Evolutionary conservation across 805 yeast genomes (phyloP).

Genomic region (Sungouiella thailandica): DNA sequence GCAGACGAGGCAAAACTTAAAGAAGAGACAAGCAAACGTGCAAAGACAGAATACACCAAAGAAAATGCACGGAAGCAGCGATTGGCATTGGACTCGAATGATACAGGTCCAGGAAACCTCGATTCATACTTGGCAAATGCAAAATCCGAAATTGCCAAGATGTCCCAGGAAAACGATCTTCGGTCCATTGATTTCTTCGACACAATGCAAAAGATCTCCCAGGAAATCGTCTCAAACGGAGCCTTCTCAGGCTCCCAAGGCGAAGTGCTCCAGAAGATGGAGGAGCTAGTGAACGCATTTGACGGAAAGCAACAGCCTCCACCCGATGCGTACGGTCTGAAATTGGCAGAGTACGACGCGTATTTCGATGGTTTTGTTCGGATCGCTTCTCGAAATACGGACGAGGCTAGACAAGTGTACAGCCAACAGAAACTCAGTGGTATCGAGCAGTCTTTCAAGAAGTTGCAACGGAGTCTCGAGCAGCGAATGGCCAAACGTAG

Average conservation of each 20-base stretch:
- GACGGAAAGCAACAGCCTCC: constrained; percentile 1
- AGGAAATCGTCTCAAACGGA: background rate
- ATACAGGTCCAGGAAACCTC: too few species aligned
- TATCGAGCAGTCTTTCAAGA: background rate
- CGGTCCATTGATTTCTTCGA: constrained; percentile 1
- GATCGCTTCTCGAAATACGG: background rate
- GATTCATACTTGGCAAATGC: too few species aligned
- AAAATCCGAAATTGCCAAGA: background rate
- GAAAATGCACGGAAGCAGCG: too few species aligned
- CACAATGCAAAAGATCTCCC: constrained; percentile 1
- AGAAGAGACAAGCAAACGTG: background rate
- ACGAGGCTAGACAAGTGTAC: background rate
- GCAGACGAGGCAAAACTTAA: constrained; percentile 2
- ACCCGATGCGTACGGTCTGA: background rate
- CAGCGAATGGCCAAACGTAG: background rate
- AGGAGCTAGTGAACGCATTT: background rate
- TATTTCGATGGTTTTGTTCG: background rate
- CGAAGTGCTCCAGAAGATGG: background rate
- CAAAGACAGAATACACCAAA: too few species aligned
- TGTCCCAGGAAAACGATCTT: background rate
- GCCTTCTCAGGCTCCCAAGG: background rate
- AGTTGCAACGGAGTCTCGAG: background rate
- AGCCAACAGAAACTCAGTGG: background rate
- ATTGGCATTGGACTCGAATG: too few species aligned
- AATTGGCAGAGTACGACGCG: constrained; percentile 1